Base-by-base conservation (phyloP, 805 yeast species). In the Candida patagonica region DNA sequence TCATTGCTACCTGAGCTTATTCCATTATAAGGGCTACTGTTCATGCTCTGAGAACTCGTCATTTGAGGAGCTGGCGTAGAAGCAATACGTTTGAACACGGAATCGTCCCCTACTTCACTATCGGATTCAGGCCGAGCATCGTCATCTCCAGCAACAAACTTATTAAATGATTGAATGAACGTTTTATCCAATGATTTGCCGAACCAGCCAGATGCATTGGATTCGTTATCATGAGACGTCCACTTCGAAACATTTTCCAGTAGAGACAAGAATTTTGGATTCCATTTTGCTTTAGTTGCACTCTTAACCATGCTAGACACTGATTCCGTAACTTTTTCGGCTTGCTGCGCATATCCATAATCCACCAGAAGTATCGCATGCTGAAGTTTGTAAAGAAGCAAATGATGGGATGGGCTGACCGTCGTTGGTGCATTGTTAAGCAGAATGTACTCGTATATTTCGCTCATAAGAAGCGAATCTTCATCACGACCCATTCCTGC, bases 141-240 rank as follows among this genome's bases (percentile, higher is more conserved):
- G 26, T 82, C 94, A 35, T 89, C 96, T 1, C 95, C 96, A 29
- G 94, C 80, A 42, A 89, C 87, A 58, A 80, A 77, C 56, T 77
- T 78, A 55, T 74, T 78, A 53, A 81, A 76, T 4, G 83, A 74
- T 55, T 85, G 88, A 8, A 92, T 89, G 95, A 95, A 85, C 40
- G 86, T 79, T 54, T 76, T 80, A 50, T 87, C 94, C 38, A 85
- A 66, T 49, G 55, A 54, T 20, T 55, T 53, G 22, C 62, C 48
- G 47, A 87, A 72, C 96, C 96, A 88, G 4, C 73, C 71, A 2
- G 52, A 40, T 8, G 47, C 41, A 3, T 46, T 32, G 5, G 46
- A 38, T 6, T 46, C 52, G 4, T 50, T 47, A 7, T 65, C 51
- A 20, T 44, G 37, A 8, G 42, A 32, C 13, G 56, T 37, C 12